These are phyloP conservation scores for Meripilus lineatus DNA, from an alignment of 1,284 basidiomycete species.

Conservation along the genomic window DNA sequence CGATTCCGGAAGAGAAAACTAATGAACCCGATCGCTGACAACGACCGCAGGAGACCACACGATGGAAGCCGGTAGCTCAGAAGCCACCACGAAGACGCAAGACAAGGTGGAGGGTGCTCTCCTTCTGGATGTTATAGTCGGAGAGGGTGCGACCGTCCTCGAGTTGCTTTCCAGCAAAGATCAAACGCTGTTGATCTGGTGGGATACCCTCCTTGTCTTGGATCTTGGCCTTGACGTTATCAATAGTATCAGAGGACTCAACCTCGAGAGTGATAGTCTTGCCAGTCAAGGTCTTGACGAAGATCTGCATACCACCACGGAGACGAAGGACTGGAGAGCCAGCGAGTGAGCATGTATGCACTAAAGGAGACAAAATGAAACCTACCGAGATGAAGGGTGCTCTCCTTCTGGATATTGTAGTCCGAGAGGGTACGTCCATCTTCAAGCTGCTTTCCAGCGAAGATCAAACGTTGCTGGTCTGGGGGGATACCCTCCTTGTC, in stretches of 20 bases:
- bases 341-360: neutral
- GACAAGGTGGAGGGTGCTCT: conserved; percentile 27
- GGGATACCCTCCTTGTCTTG: conserved; percentile 48
- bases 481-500: conserved; percentile 21
- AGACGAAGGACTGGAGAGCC: conserved; percentile 43
- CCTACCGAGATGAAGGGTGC: conserved; percentile 16
- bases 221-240: conserved; percentile 51
- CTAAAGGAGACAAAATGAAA: conserved; percentile 18
- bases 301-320: conserved; percentile 73
- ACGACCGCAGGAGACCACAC: conserved; percentile 26
- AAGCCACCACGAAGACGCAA: conserved; percentile 28
- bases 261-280: conserved; percentile 49
- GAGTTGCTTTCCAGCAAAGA: conserved; percentile 48
- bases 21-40: no score
- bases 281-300: conserved; percentile 60
- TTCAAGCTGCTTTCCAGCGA: conserved; percentile 19
- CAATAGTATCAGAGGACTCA: conserved; percentile 46
- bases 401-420: conserved; percentile 21
- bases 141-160: conserved; percentile 22
- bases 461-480: conserved; percentile 18
- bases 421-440: conserved; percentile 19
- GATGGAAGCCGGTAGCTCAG: conserved; percentile 25
- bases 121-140: conserved; percentile 31
- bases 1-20: no score
- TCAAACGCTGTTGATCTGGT: conserved; percentile 43